These are phyloP conservation scores for Suillus tomentosus DNA, from an alignment of 768 basidiomycete species.

Conservation along the genomic window DNA sequence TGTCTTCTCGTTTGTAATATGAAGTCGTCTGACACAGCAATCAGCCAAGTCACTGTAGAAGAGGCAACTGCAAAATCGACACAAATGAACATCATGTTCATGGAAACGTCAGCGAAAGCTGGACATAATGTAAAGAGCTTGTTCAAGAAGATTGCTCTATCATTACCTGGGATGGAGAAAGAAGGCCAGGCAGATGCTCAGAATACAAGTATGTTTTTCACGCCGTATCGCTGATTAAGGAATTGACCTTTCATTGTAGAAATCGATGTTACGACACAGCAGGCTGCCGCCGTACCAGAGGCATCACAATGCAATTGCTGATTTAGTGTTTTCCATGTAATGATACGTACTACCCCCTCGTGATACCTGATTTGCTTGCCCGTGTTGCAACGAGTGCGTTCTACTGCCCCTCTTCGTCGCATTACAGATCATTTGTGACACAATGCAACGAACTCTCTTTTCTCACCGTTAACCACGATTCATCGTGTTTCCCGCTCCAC, in stretches of 20 bases:
- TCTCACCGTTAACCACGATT: conserved; percentile 62
- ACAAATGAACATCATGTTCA: conserved; percentile 94
- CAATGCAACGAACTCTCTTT: conserved; percentile 8
- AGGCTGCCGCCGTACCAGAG: conserved; percentile 72
- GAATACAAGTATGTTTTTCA: conserved; percentile 43
- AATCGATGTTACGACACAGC: conserved; percentile 86
- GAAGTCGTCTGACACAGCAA: conserved; percentile 15
- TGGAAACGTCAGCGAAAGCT: conserved; percentile 99
- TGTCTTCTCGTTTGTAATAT: conserved; percentile 28
- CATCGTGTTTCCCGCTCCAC: conserved; percentile 96
- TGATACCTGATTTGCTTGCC: conserved; percentile 29
- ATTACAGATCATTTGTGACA: conserved; percentile 4
- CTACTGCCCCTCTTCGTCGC: conserved; percentile 14
- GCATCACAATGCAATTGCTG: conserved; percentile 86
- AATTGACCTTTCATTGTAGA: conserved; percentile 46
- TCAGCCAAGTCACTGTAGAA: conserved; percentile 97
- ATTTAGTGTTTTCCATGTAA: conserved; percentile 23
- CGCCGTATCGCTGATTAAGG: conserved; percentile 2
- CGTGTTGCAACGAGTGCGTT: conserved; percentile 20
- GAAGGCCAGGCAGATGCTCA: conserved; percentile 61
- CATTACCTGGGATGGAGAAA: conserved; percentile 94
- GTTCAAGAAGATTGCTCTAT: conserved; percentile 99
- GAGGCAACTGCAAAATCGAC: conserved; percentile 92
- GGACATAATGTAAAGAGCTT: conserved; percentile 99
- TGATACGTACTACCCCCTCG: conserved; percentile 10